Evolutionary conservation across 129 eudicot species (phyloP), one percentile per base, ranked within the genome.

Genomic region (Chrysanthemum makinoi): DNA sequence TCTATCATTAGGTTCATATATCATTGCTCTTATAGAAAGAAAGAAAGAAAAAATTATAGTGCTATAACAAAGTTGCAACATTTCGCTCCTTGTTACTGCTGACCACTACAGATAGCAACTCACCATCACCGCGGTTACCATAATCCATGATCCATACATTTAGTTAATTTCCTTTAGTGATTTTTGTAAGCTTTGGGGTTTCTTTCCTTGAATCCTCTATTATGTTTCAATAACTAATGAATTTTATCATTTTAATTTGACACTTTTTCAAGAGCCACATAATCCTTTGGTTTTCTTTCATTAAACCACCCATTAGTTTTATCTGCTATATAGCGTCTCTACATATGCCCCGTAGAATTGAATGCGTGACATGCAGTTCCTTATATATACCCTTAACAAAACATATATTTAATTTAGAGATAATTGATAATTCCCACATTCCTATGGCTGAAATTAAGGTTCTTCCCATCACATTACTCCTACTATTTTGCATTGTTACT

Each of bases 401-500:
- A 18, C 58, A 57, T 44, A 39, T 33, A 39, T 28, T 30, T 7
- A 50, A 10, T 35, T 14, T 26, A 44, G 9, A 28, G 2, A 28
- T 10, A 51, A 13, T 22, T 55, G 2, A 28, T 10, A 51, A 13
- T 22, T 55, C 56, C 66, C 24, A 2, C 18, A 44, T 6, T 39
- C 66, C 1, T 65, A 82, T 82, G 86, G 77, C 77, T 63, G 10
- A 68, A 18, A 6, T 26, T 17, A 78, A 56, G 60, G 52, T 64
- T 80, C 69, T 55, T 10, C 22, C 7, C 19, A 26, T 51, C 68
- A 39, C 81, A 33, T 22, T 71, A 51, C 62, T 73, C 10, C 46
- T 73, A 28, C 46, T 82, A 50, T 49, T 82, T 48, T 64, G 56
- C 50, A 57, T 74, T 57, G 14, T 18, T 30, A 63, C 72, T 8